Conservation (phyloP, 192 early-diverging fungal genomes). For the Mortierella alpina region DNA sequence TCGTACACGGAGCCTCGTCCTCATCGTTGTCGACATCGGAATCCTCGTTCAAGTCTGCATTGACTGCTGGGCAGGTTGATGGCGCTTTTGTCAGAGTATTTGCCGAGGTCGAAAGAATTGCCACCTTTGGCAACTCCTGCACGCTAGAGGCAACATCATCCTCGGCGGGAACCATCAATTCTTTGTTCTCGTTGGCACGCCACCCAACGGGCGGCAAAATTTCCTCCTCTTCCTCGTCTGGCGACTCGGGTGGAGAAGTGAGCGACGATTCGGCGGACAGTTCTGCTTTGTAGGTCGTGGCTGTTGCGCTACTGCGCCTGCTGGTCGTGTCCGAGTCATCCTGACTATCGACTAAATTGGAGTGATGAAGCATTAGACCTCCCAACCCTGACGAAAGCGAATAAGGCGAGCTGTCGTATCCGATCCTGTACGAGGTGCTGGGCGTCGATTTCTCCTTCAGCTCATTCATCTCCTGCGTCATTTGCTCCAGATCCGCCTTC, state of each 20-base stretch:
- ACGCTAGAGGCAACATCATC: background rate
- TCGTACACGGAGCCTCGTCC: constrained; percentile 40
- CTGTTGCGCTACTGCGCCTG: background rate
- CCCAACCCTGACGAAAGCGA: constrained; percentile 37
- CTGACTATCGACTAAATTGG: constrained; percentile 10
- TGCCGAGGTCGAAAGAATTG: constrained; percentile 14
- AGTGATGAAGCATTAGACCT: constrained; percentile 44
- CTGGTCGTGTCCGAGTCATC: constrained; percentile 13
- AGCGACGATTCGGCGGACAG: too few species aligned
- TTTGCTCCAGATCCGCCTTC: constrained; percentile 28
- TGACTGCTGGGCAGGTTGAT: constrained; percentile 3
- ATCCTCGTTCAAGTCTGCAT: constrained; percentile 11
- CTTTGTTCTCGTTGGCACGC: background rate
- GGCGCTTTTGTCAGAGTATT: constrained; percentile 1
- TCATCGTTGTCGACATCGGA: constrained; percentile 10
- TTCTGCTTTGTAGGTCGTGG: background rate
- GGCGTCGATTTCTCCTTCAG: constrained; percentile 7
- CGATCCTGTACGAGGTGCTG: constrained; percentile 33
- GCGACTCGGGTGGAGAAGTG: background rate
- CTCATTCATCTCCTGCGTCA: constrained; percentile 28
- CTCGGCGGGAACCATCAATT: too few species aligned
- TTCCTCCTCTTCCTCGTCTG: background rate
- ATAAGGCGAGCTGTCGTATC: constrained; percentile 42
- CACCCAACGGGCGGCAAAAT: background rate
- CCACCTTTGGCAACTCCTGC: constrained; percentile 32